These are phyloP conservation scores for Cercis canadensis DNA, from an alignment of 306 rosid species.

Conservation along the genomic window DNA sequence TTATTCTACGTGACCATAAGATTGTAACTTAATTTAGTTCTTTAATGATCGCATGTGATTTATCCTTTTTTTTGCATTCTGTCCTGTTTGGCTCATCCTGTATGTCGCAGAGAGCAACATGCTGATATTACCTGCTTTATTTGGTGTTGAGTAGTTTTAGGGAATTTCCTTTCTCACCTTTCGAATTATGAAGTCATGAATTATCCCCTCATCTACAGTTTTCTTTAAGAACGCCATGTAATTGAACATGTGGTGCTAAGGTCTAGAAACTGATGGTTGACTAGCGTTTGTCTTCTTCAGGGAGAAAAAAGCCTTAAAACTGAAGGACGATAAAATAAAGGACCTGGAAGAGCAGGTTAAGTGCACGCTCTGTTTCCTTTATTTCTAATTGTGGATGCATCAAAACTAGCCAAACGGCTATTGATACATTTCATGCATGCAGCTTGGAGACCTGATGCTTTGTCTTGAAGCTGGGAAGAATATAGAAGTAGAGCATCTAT, in stretches of 20 bases:
- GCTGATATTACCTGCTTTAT: constrained; percentile 16
- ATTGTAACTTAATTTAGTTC: not conserved
- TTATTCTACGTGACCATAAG: not conserved
- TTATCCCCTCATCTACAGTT: constrained; percentile 7
- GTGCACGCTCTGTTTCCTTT: not conserved
- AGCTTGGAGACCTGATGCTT: constrained; percentile 80
- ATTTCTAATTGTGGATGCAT: constrained; percentile 1
- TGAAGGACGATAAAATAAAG: constrained; percentile 54
- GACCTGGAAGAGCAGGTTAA: constrained; percentile 78
- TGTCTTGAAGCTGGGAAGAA: constrained; percentile 62
- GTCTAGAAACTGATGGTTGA: constrained; percentile 28
- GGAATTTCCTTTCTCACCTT: constrained; percentile 10
- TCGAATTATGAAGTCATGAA: constrained; percentile 16
- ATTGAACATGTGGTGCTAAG: constrained; percentile 11
- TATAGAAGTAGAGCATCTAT: constrained; percentile 47
- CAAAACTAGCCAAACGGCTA: constrained; percentile 29
- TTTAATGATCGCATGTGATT: not conserved
- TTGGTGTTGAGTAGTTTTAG: constrained; percentile 15
- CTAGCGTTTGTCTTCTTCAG: constrained; percentile 42
- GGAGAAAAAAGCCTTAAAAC: constrained; percentile 52
- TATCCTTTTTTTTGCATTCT: not conserved
- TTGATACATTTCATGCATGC: constrained; percentile 33
- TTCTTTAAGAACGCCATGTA: constrained; percentile 8
- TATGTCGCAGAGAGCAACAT: constrained; percentile 27
- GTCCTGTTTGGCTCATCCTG: no score